phyloP scores from a whole-genome alignment of 78 protist species.

The Emiliania huxleyi region DNA sequence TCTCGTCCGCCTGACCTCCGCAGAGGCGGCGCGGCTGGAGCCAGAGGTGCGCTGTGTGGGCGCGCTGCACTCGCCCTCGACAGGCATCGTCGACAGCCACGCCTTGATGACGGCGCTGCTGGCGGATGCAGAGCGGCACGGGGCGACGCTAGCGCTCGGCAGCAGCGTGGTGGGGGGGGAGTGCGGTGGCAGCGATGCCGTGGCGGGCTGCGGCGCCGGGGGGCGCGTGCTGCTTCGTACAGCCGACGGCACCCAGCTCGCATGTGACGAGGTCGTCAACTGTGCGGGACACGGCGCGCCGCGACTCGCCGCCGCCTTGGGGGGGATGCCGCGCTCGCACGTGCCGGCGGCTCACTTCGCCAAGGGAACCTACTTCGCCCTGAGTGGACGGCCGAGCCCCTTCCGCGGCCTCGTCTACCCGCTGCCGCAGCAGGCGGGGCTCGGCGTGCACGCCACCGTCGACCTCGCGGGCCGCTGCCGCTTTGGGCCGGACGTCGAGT shows the following conservation, averaged over 20 bases:
- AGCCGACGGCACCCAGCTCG: no score
- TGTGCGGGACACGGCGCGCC: not conserved
- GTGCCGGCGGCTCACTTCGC: not conserved
- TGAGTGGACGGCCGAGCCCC: not conserved
- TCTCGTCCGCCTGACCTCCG: not conserved
- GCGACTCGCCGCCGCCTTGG: not conserved
- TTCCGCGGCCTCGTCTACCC: not conserved
- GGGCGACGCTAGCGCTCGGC: not conserved
- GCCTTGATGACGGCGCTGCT: not conserved
- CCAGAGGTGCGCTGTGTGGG: not conserved
- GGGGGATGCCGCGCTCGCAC: not conserved
- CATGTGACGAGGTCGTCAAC: constrained; percentile 2
- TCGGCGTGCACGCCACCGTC: constrained; percentile 19
- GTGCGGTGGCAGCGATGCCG: no score
- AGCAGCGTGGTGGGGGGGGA: no score
- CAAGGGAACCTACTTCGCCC: not conserved
- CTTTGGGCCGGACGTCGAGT: constrained; percentile 29
- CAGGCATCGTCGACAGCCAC: not conserved
- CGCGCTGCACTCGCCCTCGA: not conserved
- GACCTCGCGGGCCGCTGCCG: constrained; percentile 18
- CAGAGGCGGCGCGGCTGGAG: not conserved
- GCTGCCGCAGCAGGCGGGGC: not conserved
- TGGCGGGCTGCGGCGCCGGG: no score
- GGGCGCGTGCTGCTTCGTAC: not conserved
- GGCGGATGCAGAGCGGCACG: not conserved